phyloP scores from a whole-genome alignment of 495 filamentous ascomycete species.

The Xylaria telfairii region DNA sequence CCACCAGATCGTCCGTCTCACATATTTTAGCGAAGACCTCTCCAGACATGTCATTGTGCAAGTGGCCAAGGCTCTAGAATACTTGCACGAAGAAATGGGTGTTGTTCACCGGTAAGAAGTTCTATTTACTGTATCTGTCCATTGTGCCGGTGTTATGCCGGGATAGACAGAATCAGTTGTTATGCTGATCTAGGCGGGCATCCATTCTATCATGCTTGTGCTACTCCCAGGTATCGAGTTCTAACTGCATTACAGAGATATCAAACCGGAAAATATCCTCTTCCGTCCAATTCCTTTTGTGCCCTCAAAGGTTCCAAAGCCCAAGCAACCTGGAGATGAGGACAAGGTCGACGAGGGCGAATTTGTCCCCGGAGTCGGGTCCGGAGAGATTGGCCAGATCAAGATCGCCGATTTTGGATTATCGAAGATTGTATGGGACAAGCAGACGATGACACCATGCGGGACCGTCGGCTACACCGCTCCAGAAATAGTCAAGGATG shows the following conservation, averaged over 20 bases:
- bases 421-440: conserved; percentile 98
- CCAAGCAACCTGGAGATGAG: conserved; percentile 83
- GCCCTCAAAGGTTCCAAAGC: conserved; percentile 79
- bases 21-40: conserved; percentile 96
- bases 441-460: conserved; percentile 98
- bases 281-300: conserved; percentile 86
- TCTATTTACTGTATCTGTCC: neutral
- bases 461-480: conserved; percentile 98
- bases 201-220: neutral
- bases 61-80: conserved; percentile 91
- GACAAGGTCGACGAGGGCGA: conserved; percentile 98
- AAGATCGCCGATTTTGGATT: conserved; percentile 98
- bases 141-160: neutral
- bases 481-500: conserved; percentile 99
- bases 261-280: conserved; percentile 96
- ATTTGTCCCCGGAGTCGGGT: conserved; percentile 79
- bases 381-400: conserved; percentile 93
- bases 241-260: conserved; percentile 70
- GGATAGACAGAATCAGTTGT: neutral
- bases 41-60: conserved; percentile 93
- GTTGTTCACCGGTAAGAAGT: conserved; percentile 89
- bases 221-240: neutral
- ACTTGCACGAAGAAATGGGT: conserved; percentile 91
- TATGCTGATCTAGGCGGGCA: neutral
- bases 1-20: conserved; percentile 97